Percentiles rank a stretch among this genome's conserved stretches.
Conservation (phyloP, 208 protist species). For the Wallacemonas sp. region DNA sequence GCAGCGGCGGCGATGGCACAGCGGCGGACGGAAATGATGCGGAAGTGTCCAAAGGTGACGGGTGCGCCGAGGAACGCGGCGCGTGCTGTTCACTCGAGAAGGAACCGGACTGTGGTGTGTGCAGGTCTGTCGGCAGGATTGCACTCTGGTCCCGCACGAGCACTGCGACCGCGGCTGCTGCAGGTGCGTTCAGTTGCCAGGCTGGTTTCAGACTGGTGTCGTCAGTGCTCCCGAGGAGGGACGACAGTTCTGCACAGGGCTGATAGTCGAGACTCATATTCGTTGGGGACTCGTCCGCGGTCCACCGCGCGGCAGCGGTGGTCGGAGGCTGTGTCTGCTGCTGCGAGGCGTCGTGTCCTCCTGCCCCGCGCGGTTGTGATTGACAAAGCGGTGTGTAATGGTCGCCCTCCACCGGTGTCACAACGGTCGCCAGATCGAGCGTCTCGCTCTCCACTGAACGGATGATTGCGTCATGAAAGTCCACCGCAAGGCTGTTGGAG, state of each 20-base stretch:
- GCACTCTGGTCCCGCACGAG: no score
- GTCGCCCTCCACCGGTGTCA: no score
- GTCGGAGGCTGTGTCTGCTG: neutral
- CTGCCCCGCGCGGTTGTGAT: neutral
- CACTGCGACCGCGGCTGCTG: no score
- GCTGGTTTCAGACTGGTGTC: no score
- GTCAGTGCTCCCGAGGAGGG: neutral
- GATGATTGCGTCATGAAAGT: neutral
- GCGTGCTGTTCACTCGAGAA: no score
- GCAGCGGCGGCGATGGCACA: neutral
- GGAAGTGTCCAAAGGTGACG: no score
- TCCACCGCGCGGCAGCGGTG: neutral
- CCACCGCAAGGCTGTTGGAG: no score
- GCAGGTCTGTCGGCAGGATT: neutral
- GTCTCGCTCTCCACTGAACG: neutral
- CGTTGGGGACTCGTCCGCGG: neutral
- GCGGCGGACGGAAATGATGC: neutral
- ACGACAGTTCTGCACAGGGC: neutral
- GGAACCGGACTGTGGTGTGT: neutral
- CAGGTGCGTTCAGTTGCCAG: no score
- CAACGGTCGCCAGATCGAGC: constrained; percentile 8
- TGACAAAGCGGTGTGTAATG: no score
- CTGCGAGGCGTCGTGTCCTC: neutral
- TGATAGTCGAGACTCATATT: neutral
- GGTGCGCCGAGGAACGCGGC: neutral